Evolutionary conservation across 768 basidiomycete genomes (phyloP), one percentile per base, ranked within the genome.

Genomic region (Tephrocybe sp.): DNA sequence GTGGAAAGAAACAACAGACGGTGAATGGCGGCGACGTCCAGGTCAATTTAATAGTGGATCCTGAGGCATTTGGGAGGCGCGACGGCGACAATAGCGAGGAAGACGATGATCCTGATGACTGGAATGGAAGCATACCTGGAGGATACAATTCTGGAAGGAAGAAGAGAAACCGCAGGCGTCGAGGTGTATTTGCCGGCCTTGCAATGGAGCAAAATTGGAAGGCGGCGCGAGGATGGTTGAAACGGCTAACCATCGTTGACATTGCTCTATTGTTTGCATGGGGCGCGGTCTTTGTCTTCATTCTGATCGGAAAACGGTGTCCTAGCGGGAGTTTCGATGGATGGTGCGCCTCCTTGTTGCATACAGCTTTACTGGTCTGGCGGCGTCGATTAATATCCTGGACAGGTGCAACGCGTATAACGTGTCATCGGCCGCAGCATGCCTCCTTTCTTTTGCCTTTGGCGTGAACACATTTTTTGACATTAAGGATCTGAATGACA

Each of bases 21-120:
- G 67, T 4, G 74, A 76, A 65, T 38, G 68, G 69, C 17, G 72
- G 71, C 5, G 78, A 79, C 58, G 80, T 88, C 2, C 86, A 88
- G 53, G 83, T 87, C 44, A 88, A 88, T 64, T 70, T 87, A 39
- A 87, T 87, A 53, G 83, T 87, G 26, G 84, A 87, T 58, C 85
- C 86, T 6, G 70, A 70, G 6, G 77, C 79, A 51, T 84, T 88
- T 53, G 71, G 70, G 26, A 46, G 60, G 47, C 63, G 61, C 14
- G 68, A 67, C 11, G 67, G 70, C 0, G 75, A 71, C 3, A 67
- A 70, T 11, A 51, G 52, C 16, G 72, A 73, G 0, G 70, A 73
- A 0, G 70, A 73, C 1, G 70, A 73, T 2, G 66, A 66, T 7
- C 64, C 58, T 13, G 71, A 68, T 11, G 75, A 76, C 6, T 72